Conservation (phyloP, 208 protist species). For the Acanthamoeba sp. region DNA sequence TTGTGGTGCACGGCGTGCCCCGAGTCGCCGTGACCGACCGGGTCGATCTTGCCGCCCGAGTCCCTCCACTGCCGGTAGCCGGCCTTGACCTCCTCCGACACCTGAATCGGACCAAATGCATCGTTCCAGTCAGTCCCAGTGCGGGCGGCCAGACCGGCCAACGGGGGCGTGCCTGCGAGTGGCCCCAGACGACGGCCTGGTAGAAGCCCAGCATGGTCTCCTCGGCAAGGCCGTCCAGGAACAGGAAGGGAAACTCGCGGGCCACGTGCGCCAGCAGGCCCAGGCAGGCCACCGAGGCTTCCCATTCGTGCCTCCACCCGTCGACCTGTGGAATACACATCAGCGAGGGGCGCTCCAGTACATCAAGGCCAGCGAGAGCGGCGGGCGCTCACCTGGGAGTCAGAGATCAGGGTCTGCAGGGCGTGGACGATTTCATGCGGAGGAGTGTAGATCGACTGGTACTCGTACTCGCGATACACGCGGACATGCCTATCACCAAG, state of each 20-base stretch:
- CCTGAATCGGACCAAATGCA: no score
- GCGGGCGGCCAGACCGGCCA: no score
- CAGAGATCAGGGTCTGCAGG: slow-evolving; percentile 62
- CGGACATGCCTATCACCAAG: slow-evolving; percentile 34
- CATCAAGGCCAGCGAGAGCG: not conserved
- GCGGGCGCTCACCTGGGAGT: not conserved
- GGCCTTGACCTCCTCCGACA: not conserved
- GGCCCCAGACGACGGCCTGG: slow-evolving; percentile 29
- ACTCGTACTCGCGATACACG: slow-evolving; percentile 63
- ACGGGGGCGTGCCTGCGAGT: not conserved
- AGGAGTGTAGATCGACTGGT: slow-evolving; percentile 53
- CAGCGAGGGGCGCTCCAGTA: not conserved
- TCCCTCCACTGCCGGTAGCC: slow-evolving; percentile 37
- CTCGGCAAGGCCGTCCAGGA: not conserved
- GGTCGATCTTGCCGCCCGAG: not conserved
- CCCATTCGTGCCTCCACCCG: slow-evolving; percentile 59
- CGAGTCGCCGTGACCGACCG: slow-evolving; percentile 33
- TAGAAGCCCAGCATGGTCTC: slow-evolving; percentile 51
- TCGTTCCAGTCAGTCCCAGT: no score
- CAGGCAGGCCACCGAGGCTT: slow-evolving; percentile 32
- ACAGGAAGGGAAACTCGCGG: slow-evolving; percentile 48
- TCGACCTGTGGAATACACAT: not conserved
- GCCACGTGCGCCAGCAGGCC: slow-evolving; percentile 9
- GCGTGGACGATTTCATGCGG: slow-evolving; percentile 59
- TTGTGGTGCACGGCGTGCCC: slow-evolving; percentile 17